phyloP scores from a whole-genome alignment of 2,329 filamentous ascomycete species.

The Colletotrichum scovillei region DNA sequence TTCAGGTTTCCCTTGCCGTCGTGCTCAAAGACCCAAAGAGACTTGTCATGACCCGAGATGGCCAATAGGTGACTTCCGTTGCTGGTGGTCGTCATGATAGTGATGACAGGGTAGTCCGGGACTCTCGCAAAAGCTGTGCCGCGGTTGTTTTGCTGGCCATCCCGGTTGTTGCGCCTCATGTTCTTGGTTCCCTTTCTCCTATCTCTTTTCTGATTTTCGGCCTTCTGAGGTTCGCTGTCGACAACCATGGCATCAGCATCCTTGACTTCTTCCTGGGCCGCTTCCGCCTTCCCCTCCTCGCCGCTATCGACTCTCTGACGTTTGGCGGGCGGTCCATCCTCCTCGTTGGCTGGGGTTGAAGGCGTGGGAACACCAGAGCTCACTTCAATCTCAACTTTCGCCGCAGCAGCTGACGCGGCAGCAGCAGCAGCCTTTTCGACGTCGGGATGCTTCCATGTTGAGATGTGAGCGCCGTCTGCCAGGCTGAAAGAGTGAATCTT shows the following conservation, averaged over 20 bases:
- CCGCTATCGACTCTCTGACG: slow-evolving; percentile 51
- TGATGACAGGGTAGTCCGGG: slow-evolving; percentile 73
- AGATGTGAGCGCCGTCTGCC: slow-evolving; percentile 66
- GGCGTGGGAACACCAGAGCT: slow-evolving; percentile 36
- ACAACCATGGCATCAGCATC: slow-evolving; percentile 36
- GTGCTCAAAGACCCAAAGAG: slow-evolving; percentile 83
- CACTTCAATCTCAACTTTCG: slow-evolving; percentile 43
- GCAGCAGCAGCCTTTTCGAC: slow-evolving; percentile 45
- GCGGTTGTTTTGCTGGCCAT: slow-evolving; percentile 45
- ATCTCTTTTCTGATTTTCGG: slow-evolving; percentile 42
- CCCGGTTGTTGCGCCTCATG: slow-evolving; percentile 44
- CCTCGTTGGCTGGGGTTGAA: slow-evolving; percentile 17
- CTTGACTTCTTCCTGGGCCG: slow-evolving; percentile 39
- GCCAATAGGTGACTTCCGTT: slow-evolving; percentile 78
- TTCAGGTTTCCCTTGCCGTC: slow-evolving; percentile 69
- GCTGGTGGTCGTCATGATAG: slow-evolving; percentile 72
- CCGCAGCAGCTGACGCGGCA: slow-evolving; percentile 37
- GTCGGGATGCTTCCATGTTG: slow-evolving; percentile 69
- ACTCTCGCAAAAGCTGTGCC: slow-evolving; percentile 45
- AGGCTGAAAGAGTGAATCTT: slow-evolving; percentile 76
- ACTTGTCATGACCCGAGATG: slow-evolving; percentile 92
- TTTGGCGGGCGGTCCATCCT: slow-evolving; percentile 54
- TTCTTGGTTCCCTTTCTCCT: slow-evolving; percentile 39
- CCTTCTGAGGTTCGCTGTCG: slow-evolving; percentile 37
- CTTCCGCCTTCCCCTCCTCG: slow-evolving; percentile 46